Percentiles rank a stretch among this genome's conserved stretches.
Evolutionary conservation across 371 early-diverging fungal genomes (phyloP).

Genomic region (Mucor mucedo): DNA sequence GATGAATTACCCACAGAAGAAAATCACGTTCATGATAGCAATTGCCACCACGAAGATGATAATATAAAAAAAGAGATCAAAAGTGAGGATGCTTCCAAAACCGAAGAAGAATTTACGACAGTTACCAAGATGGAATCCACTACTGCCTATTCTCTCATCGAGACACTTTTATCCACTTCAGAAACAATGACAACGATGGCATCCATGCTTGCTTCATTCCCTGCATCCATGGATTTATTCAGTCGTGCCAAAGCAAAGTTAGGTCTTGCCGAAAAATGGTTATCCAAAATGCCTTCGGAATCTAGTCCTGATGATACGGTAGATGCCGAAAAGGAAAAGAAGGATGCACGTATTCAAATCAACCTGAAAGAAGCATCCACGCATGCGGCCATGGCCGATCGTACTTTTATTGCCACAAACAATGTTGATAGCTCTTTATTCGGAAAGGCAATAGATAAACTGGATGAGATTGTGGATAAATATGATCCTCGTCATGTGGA

Average conservation of each 20-base stretch:
- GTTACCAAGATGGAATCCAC: constrained; percentile 52
- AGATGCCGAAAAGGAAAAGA: constrained; percentile 36
- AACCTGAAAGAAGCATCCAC: constrained; percentile 62
- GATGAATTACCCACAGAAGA: background rate
- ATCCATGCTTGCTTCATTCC: constrained; percentile 50
- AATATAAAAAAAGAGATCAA: constrained; percentile 5
- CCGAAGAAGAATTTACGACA: constrained; percentile 31
- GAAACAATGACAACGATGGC: constrained; percentile 56
- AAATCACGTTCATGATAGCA: constrained; percentile 14
- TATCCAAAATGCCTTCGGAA: constrained; percentile 18
- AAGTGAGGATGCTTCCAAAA: background rate
- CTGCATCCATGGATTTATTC: constrained; percentile 43
- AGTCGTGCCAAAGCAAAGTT: constrained; percentile 42
- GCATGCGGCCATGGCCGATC: constrained; percentile 63
- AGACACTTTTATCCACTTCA: constrained; percentile 43
- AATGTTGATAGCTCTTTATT: constrained; percentile 54
- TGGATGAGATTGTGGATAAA: constrained; percentile 55
- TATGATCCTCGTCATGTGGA: constrained; percentile 62
- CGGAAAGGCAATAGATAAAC: constrained; percentile 41
- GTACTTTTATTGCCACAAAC: constrained; percentile 53
- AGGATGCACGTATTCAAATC: constrained; percentile 43
- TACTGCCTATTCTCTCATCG: constrained; percentile 46
- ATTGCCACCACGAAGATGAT: constrained; percentile 4
- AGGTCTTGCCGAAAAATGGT: constrained; percentile 49
- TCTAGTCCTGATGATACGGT: constrained; percentile 8